phyloP scores from a whole-genome alignment of 257 asterid genomes.

The Lycium ferocissimum region DNA sequence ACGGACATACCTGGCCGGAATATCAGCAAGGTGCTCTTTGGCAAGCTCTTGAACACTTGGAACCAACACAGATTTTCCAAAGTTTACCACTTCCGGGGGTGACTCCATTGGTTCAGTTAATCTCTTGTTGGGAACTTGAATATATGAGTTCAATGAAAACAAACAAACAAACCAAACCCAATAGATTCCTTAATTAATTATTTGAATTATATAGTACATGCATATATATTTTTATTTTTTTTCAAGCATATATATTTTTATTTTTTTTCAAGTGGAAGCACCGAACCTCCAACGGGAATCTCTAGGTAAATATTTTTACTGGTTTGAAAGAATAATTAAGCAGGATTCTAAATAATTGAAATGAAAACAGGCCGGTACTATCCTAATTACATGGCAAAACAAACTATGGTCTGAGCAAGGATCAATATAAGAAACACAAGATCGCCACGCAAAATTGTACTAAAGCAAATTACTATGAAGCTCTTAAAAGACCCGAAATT shows the following conservation, averaged over 20 bases:
- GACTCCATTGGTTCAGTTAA: conserved; percentile 4
- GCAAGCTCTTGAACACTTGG: conserved; percentile 65
- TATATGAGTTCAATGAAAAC: background rate
- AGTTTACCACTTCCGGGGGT: conserved; percentile 32
- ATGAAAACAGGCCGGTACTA: too few relatives aligned
- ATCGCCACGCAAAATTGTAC: background rate
- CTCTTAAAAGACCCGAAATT: background rate
- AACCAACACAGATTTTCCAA: conserved; percentile 54
- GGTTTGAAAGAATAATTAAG: too few relatives aligned
- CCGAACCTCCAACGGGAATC: background rate
- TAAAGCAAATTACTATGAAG: background rate
- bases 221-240: too few relatives aligned
- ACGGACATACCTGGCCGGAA: conserved; percentile 53
- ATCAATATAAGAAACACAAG: background rate
- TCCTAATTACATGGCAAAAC: too few relatives aligned
- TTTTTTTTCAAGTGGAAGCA: background rate
- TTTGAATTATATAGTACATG: background rate
- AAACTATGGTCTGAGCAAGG: too few relatives aligned
- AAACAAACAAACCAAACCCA: background rate
- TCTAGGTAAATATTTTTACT: too few relatives aligned
- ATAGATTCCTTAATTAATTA: background rate
- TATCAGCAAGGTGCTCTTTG: conserved; percentile 31
- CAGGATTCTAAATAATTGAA: too few relatives aligned
- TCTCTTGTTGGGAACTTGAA: too few relatives aligned
- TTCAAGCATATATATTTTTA: too few relatives aligned